Conservation (phyloP, 2,329 filamentous ascomycete species). For the Pestalotiopsis sp. region DNA sequence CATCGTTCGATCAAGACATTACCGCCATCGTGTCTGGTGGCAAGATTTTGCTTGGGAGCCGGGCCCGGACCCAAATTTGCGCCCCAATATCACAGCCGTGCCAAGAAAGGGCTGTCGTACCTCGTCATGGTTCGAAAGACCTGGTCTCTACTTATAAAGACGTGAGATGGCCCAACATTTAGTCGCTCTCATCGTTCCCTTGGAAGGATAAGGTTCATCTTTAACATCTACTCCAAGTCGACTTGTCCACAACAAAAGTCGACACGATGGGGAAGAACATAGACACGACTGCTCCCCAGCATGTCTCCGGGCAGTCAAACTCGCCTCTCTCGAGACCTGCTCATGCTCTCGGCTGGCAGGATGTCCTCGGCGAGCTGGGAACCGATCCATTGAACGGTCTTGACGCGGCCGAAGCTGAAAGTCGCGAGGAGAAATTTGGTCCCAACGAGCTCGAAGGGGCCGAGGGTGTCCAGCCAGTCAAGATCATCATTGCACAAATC, state of each 20-base stretch:
- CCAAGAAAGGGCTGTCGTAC: too few species aligned
- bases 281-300: background rate
- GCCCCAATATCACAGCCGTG: too few species aligned
- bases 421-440: conserved; percentile 57
- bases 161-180: background rate
- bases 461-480: conserved; percentile 55
- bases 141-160: background rate
- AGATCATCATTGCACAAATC: conserved; percentile 63
- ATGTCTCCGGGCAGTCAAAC: conserved; percentile 11
- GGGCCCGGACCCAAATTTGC: too few species aligned
- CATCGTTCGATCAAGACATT: too few species aligned
- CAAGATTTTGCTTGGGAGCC: too few species aligned
- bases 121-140: too few species aligned
- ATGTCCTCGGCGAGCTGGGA: conserved; percentile 52
- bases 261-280: background rate
- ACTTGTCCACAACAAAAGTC: background rate
- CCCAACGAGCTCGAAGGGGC: conserved; percentile 61
- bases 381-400: conserved; percentile 61
- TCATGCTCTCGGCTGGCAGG: conserved; percentile 52
- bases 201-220: background rate
- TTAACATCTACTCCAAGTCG: background rate
- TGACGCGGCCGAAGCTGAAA: conserved; percentile 48
- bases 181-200: background rate
- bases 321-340: conserved; percentile 54
- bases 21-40: too few species aligned